Base-by-base conservation (phyloP, 1,284 basidiomycete species). In the Leccinum proximum region DNA sequence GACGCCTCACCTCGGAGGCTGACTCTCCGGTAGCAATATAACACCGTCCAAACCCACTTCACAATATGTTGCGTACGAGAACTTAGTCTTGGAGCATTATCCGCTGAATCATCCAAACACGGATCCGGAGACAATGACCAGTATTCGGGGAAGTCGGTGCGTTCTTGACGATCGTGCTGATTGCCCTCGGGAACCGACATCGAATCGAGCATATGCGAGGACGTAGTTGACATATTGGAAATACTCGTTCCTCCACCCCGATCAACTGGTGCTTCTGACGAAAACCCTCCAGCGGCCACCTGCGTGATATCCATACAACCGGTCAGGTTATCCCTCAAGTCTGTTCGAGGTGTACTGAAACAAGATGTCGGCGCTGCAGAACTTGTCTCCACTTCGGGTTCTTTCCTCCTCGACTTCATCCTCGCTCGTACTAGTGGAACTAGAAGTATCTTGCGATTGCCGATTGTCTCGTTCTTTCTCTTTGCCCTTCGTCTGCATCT, bases 71-170 rank as follows among this genome's bases (percentile, higher is more conserved):
- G 70, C 2, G 42, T 16, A 33, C 56, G 65, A 50, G 66, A 22
- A 62, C 38, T 59, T 22, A 64, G 71, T 35, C 61, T 67, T 38
- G 73, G 73, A 33, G 72, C 74, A 33, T 6, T 59, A 40, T 71
- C 69, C 6, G n/a, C 63, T 11, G 60, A 16, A 42, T 70, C 57
- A 5, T 22, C 18, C 11, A 54, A 54, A 48, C 65, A 69, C 5
- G 26, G 59, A n/a, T 61, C 54, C 8, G 18, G 50, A 14, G 64
- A 45, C 6, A 33, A 45, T 42, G 22, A 56, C 60, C 3, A 45
- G 57, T 7, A n/a, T 50, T 53, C 16, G 65, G 2, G 64, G 58
- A 33, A 18, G 38, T 64, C 9, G 16, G 56, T 10, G 37, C 18
- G 11, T 60, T 48, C 5, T 58, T 18, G 26, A 13, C 54, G 16